These are phyloP conservation scores for Candida germanica DNA, from an alignment of 805 yeast species.

Conservation along the genomic window DNA sequence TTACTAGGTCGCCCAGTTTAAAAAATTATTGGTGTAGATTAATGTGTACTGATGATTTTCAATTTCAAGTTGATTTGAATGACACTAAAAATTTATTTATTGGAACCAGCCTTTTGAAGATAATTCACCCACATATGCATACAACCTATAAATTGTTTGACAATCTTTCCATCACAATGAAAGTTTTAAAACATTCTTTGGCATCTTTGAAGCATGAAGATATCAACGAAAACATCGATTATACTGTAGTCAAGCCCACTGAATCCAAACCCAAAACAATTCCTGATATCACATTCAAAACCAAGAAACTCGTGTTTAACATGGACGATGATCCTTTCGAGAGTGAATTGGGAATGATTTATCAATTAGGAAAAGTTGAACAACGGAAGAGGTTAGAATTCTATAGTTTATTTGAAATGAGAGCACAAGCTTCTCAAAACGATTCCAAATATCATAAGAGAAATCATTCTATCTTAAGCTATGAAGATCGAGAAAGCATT, in stretches of 20 bases:
- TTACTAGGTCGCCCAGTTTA: slow-evolving; percentile 52
- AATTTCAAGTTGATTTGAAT: slow-evolving; percentile 11
- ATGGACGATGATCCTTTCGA: slow-evolving; percentile 49
- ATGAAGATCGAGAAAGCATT: slow-evolving; percentile 4
- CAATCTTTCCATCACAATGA: slow-evolving; percentile 31
- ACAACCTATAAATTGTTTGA: slow-evolving; percentile 38
- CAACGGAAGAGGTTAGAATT: slow-evolving; percentile 38
- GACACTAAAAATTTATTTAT: slow-evolving; percentile 18
- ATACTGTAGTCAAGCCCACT: slow-evolving; percentile 26
- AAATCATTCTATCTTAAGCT: not conserved
- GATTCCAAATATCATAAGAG: not conserved
- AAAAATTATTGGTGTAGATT: slow-evolving; percentile 50
- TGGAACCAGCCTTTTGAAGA: slow-evolving; percentile 23
- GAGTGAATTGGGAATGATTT: slow-evolving; percentile 37
- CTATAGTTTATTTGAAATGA: slow-evolving; percentile 20
- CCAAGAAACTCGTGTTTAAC: slow-evolving; percentile 25
- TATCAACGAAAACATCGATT: not conserved
- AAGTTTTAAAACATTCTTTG: slow-evolving; percentile 33
- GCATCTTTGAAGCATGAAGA: slow-evolving; percentile 19
- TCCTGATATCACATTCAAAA: slow-evolving; percentile 27
- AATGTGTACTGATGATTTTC: slow-evolving; percentile 35
- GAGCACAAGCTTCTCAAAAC: slow-evolving; percentile 1
- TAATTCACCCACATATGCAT: slow-evolving; percentile 38
- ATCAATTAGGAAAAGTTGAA: slow-evolving; percentile 39
- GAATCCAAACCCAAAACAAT: slow-evolving; percentile 25